phyloP scores from a whole-genome alignment of 805 yeast species.

The Brettanomyces naardenensis region DNA sequence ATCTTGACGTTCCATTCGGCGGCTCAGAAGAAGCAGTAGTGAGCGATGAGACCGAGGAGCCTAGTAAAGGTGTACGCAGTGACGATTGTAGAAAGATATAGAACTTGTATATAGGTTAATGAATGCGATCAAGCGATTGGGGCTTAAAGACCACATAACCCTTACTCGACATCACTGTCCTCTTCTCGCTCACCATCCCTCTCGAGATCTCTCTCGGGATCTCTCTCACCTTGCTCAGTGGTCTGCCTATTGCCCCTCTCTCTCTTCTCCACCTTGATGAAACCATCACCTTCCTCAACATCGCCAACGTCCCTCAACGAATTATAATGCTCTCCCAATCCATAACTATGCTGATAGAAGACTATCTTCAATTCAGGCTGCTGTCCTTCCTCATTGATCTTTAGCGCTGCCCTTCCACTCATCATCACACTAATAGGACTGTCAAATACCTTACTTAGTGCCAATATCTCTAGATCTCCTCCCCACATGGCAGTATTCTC shows the following conservation, averaged over 20 bases:
- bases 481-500: slow-evolving; percentile 92
- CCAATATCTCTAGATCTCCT: slow-evolving; percentile 85
- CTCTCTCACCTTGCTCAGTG: no score
- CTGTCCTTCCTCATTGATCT: slow-evolving; percentile 50
- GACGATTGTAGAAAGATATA: no score
- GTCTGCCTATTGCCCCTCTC: no score
- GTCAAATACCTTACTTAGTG: slow-evolving; percentile 62
- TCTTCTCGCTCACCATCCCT: no score
- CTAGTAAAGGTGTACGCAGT: no score
- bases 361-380: slow-evolving; percentile 59
- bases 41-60: no score
- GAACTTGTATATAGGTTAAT: no score
- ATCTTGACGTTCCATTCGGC: slow-evolving; percentile 89
- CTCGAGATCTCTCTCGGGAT: neutral
- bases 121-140: no score
- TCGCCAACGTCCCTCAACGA: slow-evolving; percentile 36
- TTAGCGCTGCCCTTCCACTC: slow-evolving; percentile 65
- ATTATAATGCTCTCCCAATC: slow-evolving; percentile 94
- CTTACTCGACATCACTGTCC: no score
- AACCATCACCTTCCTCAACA: no score
- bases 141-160: no score
- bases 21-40: slow-evolving; percentile 28
- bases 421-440: slow-evolving; percentile 71
- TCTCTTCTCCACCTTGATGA: no score
- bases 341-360: slow-evolving; percentile 76